Evolutionary conservation across 331 rosid species (phyloP).

Genomic region (Dryas integrifolia): DNA sequence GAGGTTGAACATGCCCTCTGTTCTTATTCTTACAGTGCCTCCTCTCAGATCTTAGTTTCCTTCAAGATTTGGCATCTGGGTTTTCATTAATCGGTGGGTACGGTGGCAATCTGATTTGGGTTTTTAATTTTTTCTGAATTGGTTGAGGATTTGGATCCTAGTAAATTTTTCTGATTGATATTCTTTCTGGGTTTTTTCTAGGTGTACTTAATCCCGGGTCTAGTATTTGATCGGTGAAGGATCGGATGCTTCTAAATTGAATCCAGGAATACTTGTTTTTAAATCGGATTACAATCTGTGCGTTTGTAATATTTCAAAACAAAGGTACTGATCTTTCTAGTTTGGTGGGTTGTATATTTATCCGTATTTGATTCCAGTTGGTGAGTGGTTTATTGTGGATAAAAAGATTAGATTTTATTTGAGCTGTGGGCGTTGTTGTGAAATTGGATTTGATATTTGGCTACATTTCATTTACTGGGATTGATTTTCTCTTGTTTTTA

Average conservation of each 20-base stretch:
- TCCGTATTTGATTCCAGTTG: constrained; percentile 39
- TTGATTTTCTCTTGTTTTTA: constrained; percentile 18
- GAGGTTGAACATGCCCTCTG: constrained; percentile 71
- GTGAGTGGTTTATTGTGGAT: constrained; percentile 8
- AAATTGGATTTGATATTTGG: constrained; percentile 22
- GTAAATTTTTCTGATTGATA: constrained; percentile 35
- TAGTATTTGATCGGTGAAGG: constrained; percentile 67
- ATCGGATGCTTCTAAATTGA: constrained; percentile 64
- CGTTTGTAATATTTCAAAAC: constrained; percentile 33
- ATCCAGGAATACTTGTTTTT: constrained; percentile 46
- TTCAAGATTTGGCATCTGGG: constrained; percentile 69
- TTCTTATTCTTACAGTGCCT: constrained; percentile 67
- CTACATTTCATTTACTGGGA: constrained; percentile 25
- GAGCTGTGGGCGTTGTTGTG: constrained; percentile 17
- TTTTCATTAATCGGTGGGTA: constrained; percentile 72
- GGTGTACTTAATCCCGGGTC: constrained; percentile 48
- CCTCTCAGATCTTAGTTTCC: constrained; percentile 89
- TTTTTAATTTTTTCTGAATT: constrained; percentile 42
- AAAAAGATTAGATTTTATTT: constrained; percentile 11
- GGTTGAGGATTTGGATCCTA: constrained; percentile 54
- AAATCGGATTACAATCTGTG: constrained; percentile 49
- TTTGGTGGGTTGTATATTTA: constrained; percentile 18
- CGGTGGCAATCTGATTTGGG: constrained; percentile 49
- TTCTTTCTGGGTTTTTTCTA: constrained; percentile 38
- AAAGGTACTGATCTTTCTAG: constrained; percentile 42